Evolutionary conservation across 2,329 filamentous ascomycete genomes (phyloP).

Genomic region (Colletotrichum sp.): DNA sequence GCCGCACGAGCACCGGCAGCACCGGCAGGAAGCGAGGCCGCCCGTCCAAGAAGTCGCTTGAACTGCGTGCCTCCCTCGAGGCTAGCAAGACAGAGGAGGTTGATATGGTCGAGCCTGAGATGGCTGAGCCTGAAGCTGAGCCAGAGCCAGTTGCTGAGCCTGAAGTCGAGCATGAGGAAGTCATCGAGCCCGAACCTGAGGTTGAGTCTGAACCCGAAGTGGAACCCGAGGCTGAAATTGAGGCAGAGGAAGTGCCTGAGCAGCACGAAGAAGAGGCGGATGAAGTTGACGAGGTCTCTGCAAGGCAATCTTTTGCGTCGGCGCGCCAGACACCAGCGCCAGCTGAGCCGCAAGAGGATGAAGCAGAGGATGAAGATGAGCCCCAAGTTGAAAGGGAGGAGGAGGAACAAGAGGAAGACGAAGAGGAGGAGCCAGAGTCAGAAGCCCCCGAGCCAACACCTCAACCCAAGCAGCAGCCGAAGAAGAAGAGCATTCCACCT

Average conservation of each 20-base stretch:
- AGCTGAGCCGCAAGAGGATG: neutral
- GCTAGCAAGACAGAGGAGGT: neutral
- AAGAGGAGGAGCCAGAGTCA: slow-evolving; percentile 4
- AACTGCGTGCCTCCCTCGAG: slow-evolving; percentile 25
- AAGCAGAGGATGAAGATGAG: neutral
- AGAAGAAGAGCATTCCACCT: slow-evolving; percentile 31
- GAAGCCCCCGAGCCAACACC: slow-evolving; percentile 16
- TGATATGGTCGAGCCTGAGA: neutral
- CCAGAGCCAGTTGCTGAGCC: neutral
- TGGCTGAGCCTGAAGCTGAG: neutral
- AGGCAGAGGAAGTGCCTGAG: slow-evolving; percentile 12
- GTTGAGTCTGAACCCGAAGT: slow-evolving; percentile 13
- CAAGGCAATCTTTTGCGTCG: slow-evolving; percentile 13
- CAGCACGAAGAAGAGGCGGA: slow-evolving; percentile 27
- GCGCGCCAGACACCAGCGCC: slow-evolving; percentile 19
- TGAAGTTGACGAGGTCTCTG: neutral
- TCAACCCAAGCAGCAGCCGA: slow-evolving; percentile 1
- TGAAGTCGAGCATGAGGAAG: slow-evolving; percentile 25
- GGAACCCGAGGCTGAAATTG: slow-evolving; percentile 25
- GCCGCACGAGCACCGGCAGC: slow-evolving; percentile 8
- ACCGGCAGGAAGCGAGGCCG: slow-evolving; percentile 36
- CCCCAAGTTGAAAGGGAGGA: neutral
- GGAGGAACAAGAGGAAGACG: neutral
- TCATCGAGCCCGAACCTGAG: neutral
- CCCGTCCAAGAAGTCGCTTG: slow-evolving; percentile 33